Evolutionary conservation across 768 basidiomycete genomes (phyloP).

Genomic region (Amanita pallidorosea): DNA sequence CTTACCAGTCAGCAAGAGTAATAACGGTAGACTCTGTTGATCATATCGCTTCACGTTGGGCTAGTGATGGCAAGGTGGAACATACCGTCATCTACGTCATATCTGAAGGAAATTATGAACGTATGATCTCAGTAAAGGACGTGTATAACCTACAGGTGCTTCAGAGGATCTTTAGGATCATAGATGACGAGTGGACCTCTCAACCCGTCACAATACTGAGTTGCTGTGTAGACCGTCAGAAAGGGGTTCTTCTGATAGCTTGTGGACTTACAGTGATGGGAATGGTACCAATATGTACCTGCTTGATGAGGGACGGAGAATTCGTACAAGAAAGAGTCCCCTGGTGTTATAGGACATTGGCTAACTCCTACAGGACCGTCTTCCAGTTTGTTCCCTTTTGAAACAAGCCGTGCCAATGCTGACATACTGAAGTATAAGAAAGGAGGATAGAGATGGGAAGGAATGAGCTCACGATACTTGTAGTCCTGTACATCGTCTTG

Average conservation of each 20-base stretch:
- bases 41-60: neutral
- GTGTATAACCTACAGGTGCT: constrained; percentile 1
- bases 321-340: constrained; percentile 26
- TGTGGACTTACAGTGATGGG: constrained; percentile 17
- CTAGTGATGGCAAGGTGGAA: neutral
- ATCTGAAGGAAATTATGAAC: neutral
- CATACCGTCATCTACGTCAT: constrained; percentile 18
- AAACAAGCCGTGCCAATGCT: constrained; percentile 40
- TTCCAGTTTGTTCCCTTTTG: constrained; percentile 24
- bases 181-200: constrained; percentile 14
- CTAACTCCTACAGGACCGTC: constrained; percentile 27
- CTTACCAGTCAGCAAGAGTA: constrained; percentile 40
- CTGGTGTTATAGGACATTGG: constrained; percentile 31
- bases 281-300: constrained; percentile 23
- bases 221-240: neutral
- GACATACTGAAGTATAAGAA: neutral
- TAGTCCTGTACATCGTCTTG: constrained; percentile 25
- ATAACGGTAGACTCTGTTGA: constrained; percentile 26
- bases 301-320: constrained; percentile 17
- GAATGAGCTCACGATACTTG: constrained; percentile 17
- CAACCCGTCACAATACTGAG: constrained; percentile 17
- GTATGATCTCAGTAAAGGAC: neutral
- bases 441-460: neutral
- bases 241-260: neutral
- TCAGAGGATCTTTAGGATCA: constrained; percentile 12